Conservation (phyloP, 192 early-diverging fungal species). For the Spinellus fusiger region DNA sequence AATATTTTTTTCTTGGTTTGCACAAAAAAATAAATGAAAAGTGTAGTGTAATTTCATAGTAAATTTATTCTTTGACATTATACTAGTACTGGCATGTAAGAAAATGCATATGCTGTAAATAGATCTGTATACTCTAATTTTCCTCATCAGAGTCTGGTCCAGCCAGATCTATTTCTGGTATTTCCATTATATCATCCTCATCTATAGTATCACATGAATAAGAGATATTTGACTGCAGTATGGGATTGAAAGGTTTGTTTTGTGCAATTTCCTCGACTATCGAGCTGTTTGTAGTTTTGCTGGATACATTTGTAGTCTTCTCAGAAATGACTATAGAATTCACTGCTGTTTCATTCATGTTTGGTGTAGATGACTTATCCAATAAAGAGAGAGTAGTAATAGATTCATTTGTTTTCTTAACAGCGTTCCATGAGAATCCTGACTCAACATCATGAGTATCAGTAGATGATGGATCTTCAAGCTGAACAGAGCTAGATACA, state of each 20-base stretch:
- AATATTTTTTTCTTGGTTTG: not conserved
- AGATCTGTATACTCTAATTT: not conserved
- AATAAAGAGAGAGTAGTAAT: not conserved
- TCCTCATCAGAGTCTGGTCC: conserved; percentile 31
- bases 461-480: too few relatives aligned
- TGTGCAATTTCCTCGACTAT: not conserved
- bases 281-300: not conserved
- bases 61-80: too few relatives aligned
- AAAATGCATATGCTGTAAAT: not conserved
- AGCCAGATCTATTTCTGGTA: conserved; percentile 27
- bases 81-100: too few relatives aligned
- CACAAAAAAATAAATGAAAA: too few relatives aligned
- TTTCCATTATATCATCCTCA: conserved; percentile 19
- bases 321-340: not conserved
- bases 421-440: too few relatives aligned
- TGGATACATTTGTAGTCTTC: not conserved
- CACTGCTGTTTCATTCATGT: not conserved
- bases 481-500: too few relatives aligned
- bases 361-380: not conserved
- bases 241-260: too few relatives aligned
- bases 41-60: too few relatives aligned
- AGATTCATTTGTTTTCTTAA: not conserved
- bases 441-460: too few relatives aligned
- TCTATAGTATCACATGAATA: not conserved
- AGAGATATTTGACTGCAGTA: not conserved